A percentile compares a stretch with the other conserved stretches of the same genome.
phyloP scores from a whole-genome alignment of 805 yeast species.

The Candida arabinofermentans region DNA sequence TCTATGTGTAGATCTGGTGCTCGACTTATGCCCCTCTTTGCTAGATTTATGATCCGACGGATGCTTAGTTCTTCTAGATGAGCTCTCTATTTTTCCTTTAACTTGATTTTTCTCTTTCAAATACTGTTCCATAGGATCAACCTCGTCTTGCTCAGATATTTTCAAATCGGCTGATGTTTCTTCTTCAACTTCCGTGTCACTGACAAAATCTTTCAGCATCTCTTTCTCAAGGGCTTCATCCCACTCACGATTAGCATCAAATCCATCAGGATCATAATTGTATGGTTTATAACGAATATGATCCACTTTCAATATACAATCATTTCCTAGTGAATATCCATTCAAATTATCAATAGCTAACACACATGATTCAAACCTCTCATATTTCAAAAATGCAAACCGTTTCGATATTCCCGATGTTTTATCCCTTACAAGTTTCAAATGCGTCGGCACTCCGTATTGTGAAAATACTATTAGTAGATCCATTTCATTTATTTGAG shows the following conservation, averaged over 20 bases:
- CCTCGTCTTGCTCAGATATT: slow-evolving; percentile 1
- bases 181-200: slow-evolving; percentile 35
- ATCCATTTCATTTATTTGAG: slow-evolving; percentile 68
- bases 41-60: not conserved
- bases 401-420: slow-evolving; percentile 66
- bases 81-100: no score
- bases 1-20: not conserved
- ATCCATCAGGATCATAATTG: slow-evolving; percentile 37
- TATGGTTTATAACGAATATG: slow-evolving; percentile 59
- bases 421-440: slow-evolving; percentile 64
- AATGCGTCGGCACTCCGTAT: slow-evolving; percentile 79
- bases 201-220: slow-evolving; percentile 43
- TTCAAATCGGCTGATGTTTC: not conserved
- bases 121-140: slow-evolving; percentile 36
- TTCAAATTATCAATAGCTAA: slow-evolving; percentile 88
- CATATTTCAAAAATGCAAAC: slow-evolving; percentile 79
- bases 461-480: slow-evolving; percentile 78
- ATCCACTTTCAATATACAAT: slow-evolving; percentile 51
- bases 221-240: slow-evolving; percentile 31
- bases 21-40: not conserved
- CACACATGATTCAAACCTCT: slow-evolving; percentile 72
- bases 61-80: no score
- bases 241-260: slow-evolving; percentile 38
- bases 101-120: slow-evolving; percentile 11
- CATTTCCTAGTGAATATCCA: slow-evolving; percentile 42